A percentile compares a stretch with the other conserved stretches of the same genome.
These are phyloP conservation scores for Venturia nashicola DNA, from an alignment of 2,329 filamentous ascomycete genomes.

Conservation along the genomic window DNA sequence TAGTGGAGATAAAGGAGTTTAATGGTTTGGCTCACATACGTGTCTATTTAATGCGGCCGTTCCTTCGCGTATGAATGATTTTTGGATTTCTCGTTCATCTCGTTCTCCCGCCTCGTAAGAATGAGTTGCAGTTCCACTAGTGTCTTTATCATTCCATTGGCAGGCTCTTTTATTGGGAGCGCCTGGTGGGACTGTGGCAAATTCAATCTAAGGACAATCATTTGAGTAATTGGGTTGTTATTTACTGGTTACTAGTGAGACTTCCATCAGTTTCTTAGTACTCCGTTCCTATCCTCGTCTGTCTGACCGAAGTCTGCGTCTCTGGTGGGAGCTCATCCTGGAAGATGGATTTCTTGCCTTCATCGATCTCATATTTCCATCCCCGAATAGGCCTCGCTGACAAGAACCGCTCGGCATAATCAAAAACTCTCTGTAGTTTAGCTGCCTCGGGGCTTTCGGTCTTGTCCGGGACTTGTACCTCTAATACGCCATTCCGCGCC, in stretches of 20 bases:
- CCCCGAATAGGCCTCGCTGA: neutral
- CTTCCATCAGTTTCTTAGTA: neutral
- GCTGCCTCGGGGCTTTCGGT: neutral
- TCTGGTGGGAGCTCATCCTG: slow-evolving; percentile 14
- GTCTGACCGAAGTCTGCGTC: slow-evolving; percentile 14
- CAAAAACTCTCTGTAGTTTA: neutral
- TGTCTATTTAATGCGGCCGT: no score
- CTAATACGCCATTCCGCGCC: neutral
- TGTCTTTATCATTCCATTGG: no score
- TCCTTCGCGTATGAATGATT: no score
- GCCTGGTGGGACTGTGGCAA: no score
- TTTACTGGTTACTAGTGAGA: neutral
- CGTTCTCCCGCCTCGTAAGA: no score
- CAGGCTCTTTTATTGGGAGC: no score
- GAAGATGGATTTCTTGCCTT: neutral
- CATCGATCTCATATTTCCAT: neutral
- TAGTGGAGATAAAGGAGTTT: no score
- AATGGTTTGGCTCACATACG: no score
- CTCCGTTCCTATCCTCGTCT: neutral
- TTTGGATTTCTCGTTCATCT: no score
- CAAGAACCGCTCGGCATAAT: neutral
- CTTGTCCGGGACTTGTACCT: neutral
- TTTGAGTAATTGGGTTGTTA: no score
- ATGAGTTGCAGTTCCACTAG: no score
- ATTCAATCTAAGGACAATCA: no score